Evolutionary conservation across 176 grass and related monocot genomes (phyloP).

Genomic region (Chloris gayana): DNA sequence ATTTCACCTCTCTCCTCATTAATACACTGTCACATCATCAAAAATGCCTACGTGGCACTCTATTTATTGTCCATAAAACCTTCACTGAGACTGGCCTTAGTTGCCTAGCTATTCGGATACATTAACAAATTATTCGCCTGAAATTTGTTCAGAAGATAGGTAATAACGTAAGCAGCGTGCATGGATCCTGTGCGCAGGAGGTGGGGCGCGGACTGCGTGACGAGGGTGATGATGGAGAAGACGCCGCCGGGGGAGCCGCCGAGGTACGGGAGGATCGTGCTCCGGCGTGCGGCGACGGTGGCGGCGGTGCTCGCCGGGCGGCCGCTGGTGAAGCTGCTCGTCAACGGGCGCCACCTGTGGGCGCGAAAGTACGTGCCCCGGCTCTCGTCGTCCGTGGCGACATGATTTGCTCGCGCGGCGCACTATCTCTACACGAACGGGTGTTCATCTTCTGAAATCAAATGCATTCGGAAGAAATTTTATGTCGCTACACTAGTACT

Average conservation of each 20-base stretch:
- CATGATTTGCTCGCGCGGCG: background rate
- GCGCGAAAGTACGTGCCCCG: conserved; percentile 69
- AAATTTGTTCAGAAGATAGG: no score
- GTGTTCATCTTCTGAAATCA: background rate
- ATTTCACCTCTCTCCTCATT: no score
- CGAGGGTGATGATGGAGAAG: conserved; percentile 69
- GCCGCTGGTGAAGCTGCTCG: conserved; percentile 56
- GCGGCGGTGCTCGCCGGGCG: conserved; percentile 49
- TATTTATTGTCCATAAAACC: no score
- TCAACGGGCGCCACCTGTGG: conserved; percentile 68
- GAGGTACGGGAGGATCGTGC: conserved; percentile 58
- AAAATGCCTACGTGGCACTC: no score
- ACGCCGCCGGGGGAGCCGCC: conserved; percentile 36
- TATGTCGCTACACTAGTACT: no score
- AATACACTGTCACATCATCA: no score
- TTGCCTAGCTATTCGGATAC: no score
- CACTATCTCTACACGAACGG: background rate
- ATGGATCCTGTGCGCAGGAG: conserved; percentile 29
- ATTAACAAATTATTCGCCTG: no score
- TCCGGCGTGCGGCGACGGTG: conserved; percentile 31
- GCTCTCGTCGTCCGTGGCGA: background rate
- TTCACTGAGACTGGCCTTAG: no score
- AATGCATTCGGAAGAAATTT: background rate
- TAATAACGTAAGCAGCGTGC: no score
- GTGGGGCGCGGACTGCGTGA: conserved; percentile 62